Percentiles rank a stretch among this genome's conserved stretches.
These are phyloP conservation scores for Aspergillus awamori DNA, from an alignment of 2,329 filamentous ascomycete species.

Conservation along the genomic window DNA sequence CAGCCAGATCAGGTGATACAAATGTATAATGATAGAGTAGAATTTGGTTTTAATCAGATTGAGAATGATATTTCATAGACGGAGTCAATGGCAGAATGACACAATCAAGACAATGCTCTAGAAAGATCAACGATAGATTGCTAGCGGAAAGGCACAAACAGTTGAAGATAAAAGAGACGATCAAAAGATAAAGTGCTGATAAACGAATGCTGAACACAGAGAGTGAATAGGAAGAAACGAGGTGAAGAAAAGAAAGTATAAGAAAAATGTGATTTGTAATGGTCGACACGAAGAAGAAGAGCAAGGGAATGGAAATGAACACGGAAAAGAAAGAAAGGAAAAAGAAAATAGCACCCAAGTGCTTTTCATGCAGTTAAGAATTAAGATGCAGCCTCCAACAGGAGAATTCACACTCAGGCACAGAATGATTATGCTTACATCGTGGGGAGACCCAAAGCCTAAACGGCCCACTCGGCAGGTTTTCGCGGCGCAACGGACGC, in stretches of 20 bases:
- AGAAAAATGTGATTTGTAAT: background rate
- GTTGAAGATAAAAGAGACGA: background rate
- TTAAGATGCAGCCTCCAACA: background rate
- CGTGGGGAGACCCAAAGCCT: background rate
- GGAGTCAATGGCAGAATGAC: background rate
- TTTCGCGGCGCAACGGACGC: background rate
- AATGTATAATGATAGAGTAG: background rate
- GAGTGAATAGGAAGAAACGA: background rate
- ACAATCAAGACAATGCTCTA: background rate
- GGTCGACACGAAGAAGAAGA: background rate
- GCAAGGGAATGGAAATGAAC: background rate
- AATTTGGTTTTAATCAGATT: background rate
- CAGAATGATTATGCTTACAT: constrained; percentile 3
- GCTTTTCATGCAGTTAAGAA: constrained; percentile 1
- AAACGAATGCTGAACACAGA: background rate
- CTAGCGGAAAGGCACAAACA: background rate
- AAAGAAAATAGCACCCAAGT: background rate
- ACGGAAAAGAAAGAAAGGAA: background rate
- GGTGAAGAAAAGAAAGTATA: background rate
- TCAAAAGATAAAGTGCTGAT: background rate
- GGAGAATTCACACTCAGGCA: background rate
- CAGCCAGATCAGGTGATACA: background rate
- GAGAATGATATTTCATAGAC: background rate
- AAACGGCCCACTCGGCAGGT: constrained; percentile 12
- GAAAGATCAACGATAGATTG: background rate